These are phyloP conservation scores for Ampelomyces quisqualis DNA, from an alignment of 2,329 filamentous ascomycete species.

Conservation along the genomic window DNA sequence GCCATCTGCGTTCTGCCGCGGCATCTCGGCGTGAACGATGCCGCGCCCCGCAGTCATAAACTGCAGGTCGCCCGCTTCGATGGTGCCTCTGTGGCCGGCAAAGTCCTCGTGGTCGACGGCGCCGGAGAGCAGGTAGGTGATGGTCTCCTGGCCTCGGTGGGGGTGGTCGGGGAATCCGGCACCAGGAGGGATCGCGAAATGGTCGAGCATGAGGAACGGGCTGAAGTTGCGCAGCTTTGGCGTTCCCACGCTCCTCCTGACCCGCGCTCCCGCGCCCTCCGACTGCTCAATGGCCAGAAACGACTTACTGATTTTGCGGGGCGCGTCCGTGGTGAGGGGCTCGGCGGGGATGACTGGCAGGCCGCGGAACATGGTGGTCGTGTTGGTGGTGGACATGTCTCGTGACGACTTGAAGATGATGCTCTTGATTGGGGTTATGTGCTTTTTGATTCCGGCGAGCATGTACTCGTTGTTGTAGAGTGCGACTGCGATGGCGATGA, in stretches of 20 bases:
- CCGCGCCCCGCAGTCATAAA: conserved; percentile 96
- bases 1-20: conserved; percentile 73
- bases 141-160: conserved; percentile 80
- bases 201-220: conserved; percentile 92
- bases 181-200: conserved; percentile 77
- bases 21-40: conserved; percentile 97
- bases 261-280: conserved; percentile 83
- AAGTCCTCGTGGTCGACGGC: conserved; percentile 92
- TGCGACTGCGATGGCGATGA: conserved; percentile 45
- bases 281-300: conserved; percentile 83
- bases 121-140: conserved; percentile 86
- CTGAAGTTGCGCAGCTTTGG: conserved; percentile 80
- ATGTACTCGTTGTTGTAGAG: conserved; percentile 46
- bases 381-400: conserved; percentile 33
- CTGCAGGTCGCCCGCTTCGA: conserved; percentile 84
- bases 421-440: conserved; percentile 28
- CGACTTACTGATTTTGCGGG: conserved; percentile 76
- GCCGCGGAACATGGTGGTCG: conserved; percentile 46
- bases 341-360: conserved; percentile 52
- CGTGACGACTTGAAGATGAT: conserved; percentile 25
- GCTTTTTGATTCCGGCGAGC: conserved; percentile 42
- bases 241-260: conserved; percentile 85
- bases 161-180: conserved; percentile 90
- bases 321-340: conserved; percentile 44
- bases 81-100: conserved; percentile 78